Evolutionary conservation across 179 eudicot species (phyloP).

Genomic region (Heliamphora ciliata): DNA sequence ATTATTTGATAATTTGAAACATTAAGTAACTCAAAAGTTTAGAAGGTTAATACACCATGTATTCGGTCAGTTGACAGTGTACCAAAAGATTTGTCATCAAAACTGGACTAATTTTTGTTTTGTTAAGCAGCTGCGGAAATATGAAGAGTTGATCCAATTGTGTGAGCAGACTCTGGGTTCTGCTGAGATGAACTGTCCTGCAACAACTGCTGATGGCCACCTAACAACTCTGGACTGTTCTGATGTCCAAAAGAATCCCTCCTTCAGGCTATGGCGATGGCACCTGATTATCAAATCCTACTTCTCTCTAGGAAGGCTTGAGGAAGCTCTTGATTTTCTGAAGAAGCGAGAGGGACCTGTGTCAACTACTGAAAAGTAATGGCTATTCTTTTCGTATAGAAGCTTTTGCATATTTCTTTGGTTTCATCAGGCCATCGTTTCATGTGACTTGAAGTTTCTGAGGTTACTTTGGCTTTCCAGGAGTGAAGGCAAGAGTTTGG

Average conservation of each 20-base stretch:
- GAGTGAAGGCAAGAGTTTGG: slow-evolving; percentile 36
- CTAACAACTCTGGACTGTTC: slow-evolving; percentile 21
- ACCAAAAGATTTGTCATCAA: slow-evolving; percentile 14
- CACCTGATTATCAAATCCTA: slow-evolving; percentile 47
- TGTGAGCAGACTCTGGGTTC: slow-evolving; percentile 61
- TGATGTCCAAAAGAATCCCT: slow-evolving; percentile 21
- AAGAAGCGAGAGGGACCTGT: slow-evolving; percentile 55
- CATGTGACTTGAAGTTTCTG: slow-evolving; percentile 10
- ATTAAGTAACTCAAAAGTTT: not conserved
- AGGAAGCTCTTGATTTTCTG: slow-evolving; percentile 61
- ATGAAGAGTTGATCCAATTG: slow-evolving; percentile 62
- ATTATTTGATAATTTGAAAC: not conserved
- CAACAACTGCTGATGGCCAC: slow-evolving; percentile 15
- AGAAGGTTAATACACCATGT: not conserved
- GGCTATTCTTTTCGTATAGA: not conserved
- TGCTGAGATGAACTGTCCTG: slow-evolving; percentile 42
- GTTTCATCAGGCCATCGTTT: slow-evolving; percentile 1
- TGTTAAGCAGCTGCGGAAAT: slow-evolving; percentile 52
- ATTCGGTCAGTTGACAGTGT: not conserved
- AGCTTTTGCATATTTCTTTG: not conserved
- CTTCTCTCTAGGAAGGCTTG: slow-evolving; percentile 76
- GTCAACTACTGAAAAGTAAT: slow-evolving; percentile 41
- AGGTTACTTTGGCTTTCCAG: slow-evolving; percentile 25
- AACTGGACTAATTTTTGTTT: slow-evolving; percentile 18
- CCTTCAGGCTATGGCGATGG: slow-evolving; percentile 47